phyloP scores from a whole-genome alignment of 2,329 filamentous ascomycete genomes.

The Aspergillus fijiensis region DNA sequence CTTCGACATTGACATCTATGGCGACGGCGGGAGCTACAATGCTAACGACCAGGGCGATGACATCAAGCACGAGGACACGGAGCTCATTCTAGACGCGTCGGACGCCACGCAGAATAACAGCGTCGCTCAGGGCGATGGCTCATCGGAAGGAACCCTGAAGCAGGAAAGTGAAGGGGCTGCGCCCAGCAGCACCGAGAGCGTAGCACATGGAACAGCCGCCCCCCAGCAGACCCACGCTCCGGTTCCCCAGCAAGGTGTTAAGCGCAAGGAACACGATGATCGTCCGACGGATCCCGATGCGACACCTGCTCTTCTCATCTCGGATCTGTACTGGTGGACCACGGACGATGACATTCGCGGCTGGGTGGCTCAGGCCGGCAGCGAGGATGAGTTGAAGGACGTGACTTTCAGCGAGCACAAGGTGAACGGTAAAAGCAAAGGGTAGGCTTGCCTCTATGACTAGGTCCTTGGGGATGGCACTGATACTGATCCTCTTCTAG shows the following conservation, averaged over 20 bases:
- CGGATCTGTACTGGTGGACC: constrained; percentile 94
- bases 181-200: constrained; percentile 26
- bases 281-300: constrained; percentile 59
- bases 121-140: constrained; percentile 16
- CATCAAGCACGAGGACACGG: constrained; percentile 40
- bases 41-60: constrained; percentile 48
- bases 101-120: constrained; percentile 32
- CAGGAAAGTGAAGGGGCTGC: constrained; percentile 26
- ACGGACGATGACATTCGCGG: constrained; percentile 92
- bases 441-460: constrained; percentile 55
- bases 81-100: constrained; percentile 40
- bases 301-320: constrained; percentile 74
- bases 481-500: constrained; percentile 34
- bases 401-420: constrained; percentile 98
- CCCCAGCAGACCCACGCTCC: constrained; percentile 24
- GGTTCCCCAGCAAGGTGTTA: constrained; percentile 56
- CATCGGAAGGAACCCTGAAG: constrained; percentile 22
- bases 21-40: constrained; percentile 55
- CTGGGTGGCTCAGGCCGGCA: constrained; percentile 76
- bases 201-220: constrained; percentile 20
- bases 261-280: constrained; percentile 61
- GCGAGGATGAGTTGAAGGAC: constrained; percentile 83
- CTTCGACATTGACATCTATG: constrained; percentile 71
- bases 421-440: constrained; percentile 98
- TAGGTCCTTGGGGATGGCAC: background rate